These are phyloP conservation scores for Leccinum pachyderme DNA, from an alignment of 1,284 basidiomycete genomes.

Conservation along the genomic window DNA sequence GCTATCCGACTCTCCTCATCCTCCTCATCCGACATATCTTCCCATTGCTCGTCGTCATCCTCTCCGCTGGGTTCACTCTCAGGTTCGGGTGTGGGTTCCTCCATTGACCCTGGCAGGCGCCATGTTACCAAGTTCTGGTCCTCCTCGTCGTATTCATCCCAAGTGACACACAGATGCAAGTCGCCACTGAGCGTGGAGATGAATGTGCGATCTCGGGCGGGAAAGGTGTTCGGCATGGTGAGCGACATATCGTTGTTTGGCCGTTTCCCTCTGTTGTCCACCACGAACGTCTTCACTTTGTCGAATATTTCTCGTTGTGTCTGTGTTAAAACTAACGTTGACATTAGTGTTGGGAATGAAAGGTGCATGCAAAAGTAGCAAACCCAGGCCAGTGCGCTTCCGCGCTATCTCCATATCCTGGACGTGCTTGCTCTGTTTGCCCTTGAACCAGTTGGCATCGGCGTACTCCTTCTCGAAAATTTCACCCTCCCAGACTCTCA, in stretches of 20 bases:
- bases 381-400: slow-evolving; percentile 53
- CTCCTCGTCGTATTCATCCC: slow-evolving; percentile 89
- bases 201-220: slow-evolving; percentile 77
- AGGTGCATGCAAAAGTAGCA: slow-evolving; percentile 15
- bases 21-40: slow-evolving; percentile 49
- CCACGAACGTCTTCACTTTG: slow-evolving; percentile 72
- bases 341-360: background rate
- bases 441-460: slow-evolving; percentile 88
- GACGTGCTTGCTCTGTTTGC: slow-evolving; percentile 77
- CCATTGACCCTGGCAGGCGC: slow-evolving; percentile 54
- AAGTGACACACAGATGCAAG: slow-evolving; percentile 72
- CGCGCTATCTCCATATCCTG: slow-evolving; percentile 54
- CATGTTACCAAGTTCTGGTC: slow-evolving; percentile 74
- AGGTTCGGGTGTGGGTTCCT: slow-evolving; percentile 36
- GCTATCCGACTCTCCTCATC: slow-evolving; percentile 66
- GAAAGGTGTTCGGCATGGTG: slow-evolving; percentile 72
- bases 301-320: slow-evolving; percentile 77
- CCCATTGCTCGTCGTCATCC: slow-evolving; percentile 41
- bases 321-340: slow-evolving; percentile 59
- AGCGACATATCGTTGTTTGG: slow-evolving; percentile 43
- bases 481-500: slow-evolving; percentile 85
- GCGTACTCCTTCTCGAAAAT: slow-evolving; percentile 89
- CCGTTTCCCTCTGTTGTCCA: slow-evolving; percentile 47
- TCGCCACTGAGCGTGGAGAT: slow-evolving; percentile 73
- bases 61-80: slow-evolving; percentile 24